Conservation (phyloP, 2,329 filamentous ascomycete genomes). For the Sphaceloma murrayae region DNA sequence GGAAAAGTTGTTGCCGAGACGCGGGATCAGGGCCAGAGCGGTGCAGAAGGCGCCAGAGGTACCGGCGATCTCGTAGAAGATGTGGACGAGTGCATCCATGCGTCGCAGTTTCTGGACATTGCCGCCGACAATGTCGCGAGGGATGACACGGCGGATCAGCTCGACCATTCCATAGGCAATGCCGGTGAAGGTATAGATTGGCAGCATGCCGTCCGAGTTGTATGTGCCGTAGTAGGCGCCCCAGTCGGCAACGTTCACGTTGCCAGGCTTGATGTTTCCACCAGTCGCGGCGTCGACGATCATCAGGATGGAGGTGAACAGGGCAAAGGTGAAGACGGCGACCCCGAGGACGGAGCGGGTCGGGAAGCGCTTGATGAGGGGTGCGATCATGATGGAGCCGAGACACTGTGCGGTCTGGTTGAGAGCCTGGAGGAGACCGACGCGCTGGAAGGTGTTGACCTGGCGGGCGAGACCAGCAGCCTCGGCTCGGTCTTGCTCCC, state of each 20-base stretch:
- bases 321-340: constrained; percentile 38
- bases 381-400: constrained; percentile 43
- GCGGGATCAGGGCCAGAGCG: constrained; percentile 42
- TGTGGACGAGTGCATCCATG: constrained; percentile 40
- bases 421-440: constrained; percentile 40
- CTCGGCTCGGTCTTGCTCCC: constrained; percentile 30
- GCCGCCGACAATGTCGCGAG: constrained; percentile 43
- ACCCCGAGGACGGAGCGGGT: constrained; percentile 39
- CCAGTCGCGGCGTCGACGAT: constrained; percentile 42
- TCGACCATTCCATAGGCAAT: constrained; percentile 42
- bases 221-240: constrained; percentile 39
- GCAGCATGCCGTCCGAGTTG: constrained; percentile 42
- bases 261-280: constrained; percentile 34
- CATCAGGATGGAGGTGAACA: constrained; percentile 41
- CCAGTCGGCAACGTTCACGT: constrained; percentile 28
- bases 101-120: constrained; percentile 42
- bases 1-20: constrained; percentile 43
- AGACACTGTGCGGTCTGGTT: constrained; percentile 45
- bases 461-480: constrained; percentile 23
- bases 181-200: constrained; percentile 38
- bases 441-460: constrained; percentile 35
- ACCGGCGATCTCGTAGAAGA: constrained; percentile 42
- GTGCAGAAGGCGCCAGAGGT: constrained; percentile 41
- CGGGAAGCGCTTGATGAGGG: constrained; percentile 40
- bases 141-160: constrained; percentile 43